A percentile compares a stretch with the other conserved stretches of the same genome.
Evolutionary conservation across 768 basidiomycete species (phyloP).

Genomic region (Cyclocybe cylindracea): DNA sequence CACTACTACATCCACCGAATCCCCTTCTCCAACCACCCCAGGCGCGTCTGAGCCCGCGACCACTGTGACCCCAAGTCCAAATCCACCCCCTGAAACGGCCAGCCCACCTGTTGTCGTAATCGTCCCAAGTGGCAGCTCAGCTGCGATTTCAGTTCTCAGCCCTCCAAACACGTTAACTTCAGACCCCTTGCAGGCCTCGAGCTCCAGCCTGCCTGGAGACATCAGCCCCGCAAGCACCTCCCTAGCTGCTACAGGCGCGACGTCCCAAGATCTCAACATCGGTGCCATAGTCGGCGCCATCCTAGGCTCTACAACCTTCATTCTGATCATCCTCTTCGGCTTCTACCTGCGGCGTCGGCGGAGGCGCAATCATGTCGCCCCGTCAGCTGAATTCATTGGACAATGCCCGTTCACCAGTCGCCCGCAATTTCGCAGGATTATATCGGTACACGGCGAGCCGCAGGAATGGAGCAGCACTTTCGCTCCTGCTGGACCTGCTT

Average conservation of each 20-base stretch:
- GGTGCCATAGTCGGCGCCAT: slow-evolving; percentile 58
- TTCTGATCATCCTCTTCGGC: slow-evolving; percentile 33
- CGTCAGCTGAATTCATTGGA: slow-evolving; percentile 59
- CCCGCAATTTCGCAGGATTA: slow-evolving; percentile 4
- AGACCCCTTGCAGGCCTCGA: background rate
- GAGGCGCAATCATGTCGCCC: slow-evolving; percentile 43
- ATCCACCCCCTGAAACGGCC: background rate
- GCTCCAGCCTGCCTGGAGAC: background rate
- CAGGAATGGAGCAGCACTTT: background rate
- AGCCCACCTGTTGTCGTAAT: too few species aligned
- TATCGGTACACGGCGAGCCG: too few species aligned
- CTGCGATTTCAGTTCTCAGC: too few species aligned
- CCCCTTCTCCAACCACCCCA: background rate
- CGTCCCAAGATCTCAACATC: slow-evolving; percentile 21
- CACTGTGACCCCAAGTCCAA: background rate
- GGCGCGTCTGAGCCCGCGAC: background rate
- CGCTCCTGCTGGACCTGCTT: background rate
- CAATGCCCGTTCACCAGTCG: slow-evolving; percentile 13
- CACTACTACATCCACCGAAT: background rate
- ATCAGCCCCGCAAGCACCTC: background rate
- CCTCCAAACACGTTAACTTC: too few species aligned
- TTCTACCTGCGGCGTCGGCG: slow-evolving; percentile 44
- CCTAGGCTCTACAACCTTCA: slow-evolving; percentile 46
- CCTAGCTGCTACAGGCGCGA: slow-evolving; percentile 3
- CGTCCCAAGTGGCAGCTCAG: too few species aligned